Conservation (phyloP, 2,329 filamentous ascomycete species). For the Ascochyta lentis region DNA sequence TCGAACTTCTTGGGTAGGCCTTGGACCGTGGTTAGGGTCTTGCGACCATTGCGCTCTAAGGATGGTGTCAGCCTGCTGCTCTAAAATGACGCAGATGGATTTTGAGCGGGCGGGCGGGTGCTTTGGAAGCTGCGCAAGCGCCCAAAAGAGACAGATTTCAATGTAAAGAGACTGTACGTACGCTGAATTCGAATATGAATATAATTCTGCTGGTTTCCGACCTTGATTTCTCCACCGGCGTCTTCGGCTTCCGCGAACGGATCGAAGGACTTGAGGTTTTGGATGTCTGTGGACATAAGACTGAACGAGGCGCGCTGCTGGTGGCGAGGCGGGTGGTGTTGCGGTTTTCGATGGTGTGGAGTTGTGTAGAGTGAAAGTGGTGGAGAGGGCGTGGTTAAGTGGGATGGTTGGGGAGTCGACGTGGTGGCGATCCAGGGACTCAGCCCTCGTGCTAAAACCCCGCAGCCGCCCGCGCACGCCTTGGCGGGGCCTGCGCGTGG, state of each 20-base stretch:
- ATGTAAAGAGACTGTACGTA: constrained; percentile 60
- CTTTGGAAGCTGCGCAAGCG: not conserved
- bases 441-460: constrained; percentile 2
- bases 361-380: not conserved
- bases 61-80: constrained; percentile 51
- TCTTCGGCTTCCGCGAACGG: constrained; percentile 99
- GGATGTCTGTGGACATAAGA: constrained; percentile 48
- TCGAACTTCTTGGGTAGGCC: constrained; percentile 98
- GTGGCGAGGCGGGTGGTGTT: constrained; percentile 11
- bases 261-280: constrained; percentile 66
- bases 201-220: constrained; percentile 92
- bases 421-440: constrained; percentile 4
- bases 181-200: constrained; percentile 99
- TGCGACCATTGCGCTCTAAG: constrained; percentile 99
- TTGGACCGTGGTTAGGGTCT: constrained; percentile 99
- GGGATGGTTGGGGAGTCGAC: not conserved
- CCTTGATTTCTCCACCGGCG: constrained; percentile 91
- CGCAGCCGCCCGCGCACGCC: constrained; percentile 7
- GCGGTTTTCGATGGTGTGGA: constrained; percentile 1
- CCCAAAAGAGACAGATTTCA: not conserved
- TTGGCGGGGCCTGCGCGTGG: not conserved
- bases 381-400: not conserved
- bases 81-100: not conserved
- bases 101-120: not conserved
- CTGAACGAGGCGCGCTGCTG: constrained; percentile 41